phyloP scores from a whole-genome alignment of 805 yeast genomes.

The Nakazawaea sp. region DNA sequence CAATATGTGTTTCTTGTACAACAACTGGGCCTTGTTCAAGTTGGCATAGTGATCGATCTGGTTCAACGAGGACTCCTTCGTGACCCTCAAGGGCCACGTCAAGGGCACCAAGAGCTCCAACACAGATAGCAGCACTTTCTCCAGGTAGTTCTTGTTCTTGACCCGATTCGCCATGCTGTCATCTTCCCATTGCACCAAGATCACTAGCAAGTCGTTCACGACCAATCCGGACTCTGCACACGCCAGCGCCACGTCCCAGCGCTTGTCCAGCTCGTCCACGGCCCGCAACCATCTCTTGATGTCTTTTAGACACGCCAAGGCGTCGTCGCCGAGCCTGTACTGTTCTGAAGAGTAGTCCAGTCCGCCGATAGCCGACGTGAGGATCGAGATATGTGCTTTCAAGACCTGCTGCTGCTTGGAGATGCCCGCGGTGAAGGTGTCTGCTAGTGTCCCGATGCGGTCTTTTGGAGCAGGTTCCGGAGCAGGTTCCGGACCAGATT shows the following conservation, averaged over 20 bases:
- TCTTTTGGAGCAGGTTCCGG: not conserved
- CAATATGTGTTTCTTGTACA: slow-evolving; percentile 65
- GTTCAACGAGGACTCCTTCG: slow-evolving; percentile 43
- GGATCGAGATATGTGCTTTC: slow-evolving; percentile 68
- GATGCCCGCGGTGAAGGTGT: not conserved
- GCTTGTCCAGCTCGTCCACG: slow-evolving; percentile 66
- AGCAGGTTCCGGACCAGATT: not conserved
- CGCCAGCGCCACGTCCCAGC: slow-evolving; percentile 82
- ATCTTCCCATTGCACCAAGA: slow-evolving; percentile 67
- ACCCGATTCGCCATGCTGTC: slow-evolving; percentile 23
- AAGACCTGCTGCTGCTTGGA: slow-evolving; percentile 25
- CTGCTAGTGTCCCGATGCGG: slow-evolving; percentile 1
- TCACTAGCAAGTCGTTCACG: slow-evolving; percentile 63
- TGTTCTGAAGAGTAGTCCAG: slow-evolving; percentile 54
- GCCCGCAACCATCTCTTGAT: slow-evolving; percentile 80
- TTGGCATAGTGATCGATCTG: slow-evolving; percentile 53
- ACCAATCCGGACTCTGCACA: slow-evolving; percentile 77
- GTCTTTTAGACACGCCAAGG: slow-evolving; percentile 79
- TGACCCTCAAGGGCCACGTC: slow-evolving; percentile 80
- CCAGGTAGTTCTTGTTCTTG: slow-evolving; percentile 33
- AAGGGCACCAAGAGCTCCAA: slow-evolving; percentile 76
- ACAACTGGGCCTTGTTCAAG: slow-evolving; percentile 58
- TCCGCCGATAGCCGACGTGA: slow-evolving; percentile 90
- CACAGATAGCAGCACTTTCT: slow-evolving; percentile 62
- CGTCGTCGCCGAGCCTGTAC: slow-evolving; percentile 84